Evolutionary conservation across 352 stramenopile genomes (phyloP).

Genomic region (Pythium aquatile): DNA sequence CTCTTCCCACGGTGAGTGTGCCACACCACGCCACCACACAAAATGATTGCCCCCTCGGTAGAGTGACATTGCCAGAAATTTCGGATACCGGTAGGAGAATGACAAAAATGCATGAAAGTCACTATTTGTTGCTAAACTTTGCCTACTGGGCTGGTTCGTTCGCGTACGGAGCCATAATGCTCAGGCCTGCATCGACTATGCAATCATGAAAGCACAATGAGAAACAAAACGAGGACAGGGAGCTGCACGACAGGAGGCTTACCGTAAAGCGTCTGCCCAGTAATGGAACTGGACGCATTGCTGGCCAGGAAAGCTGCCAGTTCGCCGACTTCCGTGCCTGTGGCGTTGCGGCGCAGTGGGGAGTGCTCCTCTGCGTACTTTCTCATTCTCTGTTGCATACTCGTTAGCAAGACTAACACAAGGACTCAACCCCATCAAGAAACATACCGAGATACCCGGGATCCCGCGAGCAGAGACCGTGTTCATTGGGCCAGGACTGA

Average conservation of each 20-base stretch:
- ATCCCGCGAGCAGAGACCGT: constrained; percentile 91
- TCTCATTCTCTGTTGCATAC: constrained; percentile 60
- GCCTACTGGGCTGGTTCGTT: constrained; percentile 14
- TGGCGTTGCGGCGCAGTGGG: constrained; percentile 72
- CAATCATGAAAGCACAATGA: constrained; percentile 15
- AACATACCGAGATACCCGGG: constrained; percentile 72
- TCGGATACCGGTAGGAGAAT: too few relatives aligned
- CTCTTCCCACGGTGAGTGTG: not conserved
- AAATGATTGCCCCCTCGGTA: not conserved
- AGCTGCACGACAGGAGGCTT: constrained; percentile 8
- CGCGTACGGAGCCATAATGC: constrained; percentile 31
- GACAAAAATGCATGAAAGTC: not conserved
- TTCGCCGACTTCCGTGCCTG: constrained; percentile 72
- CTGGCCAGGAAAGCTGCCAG: constrained; percentile 80
- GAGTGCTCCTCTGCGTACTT: constrained; percentile 65
- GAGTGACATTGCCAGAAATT: not conserved
- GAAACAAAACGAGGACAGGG: not conserved
- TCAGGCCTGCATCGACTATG: constrained; percentile 31
- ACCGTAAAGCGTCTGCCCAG: constrained; percentile 90
- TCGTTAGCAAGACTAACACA: not conserved
- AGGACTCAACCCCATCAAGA: not conserved
- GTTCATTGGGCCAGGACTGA: constrained; percentile 90
- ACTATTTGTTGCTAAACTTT: not conserved
- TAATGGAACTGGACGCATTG: constrained; percentile 72
- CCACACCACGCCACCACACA: constrained; percentile 4